Evolutionary conservation across 1,139 yeast genomes (phyloP).

Genomic region (Pichia cactophila): DNA sequence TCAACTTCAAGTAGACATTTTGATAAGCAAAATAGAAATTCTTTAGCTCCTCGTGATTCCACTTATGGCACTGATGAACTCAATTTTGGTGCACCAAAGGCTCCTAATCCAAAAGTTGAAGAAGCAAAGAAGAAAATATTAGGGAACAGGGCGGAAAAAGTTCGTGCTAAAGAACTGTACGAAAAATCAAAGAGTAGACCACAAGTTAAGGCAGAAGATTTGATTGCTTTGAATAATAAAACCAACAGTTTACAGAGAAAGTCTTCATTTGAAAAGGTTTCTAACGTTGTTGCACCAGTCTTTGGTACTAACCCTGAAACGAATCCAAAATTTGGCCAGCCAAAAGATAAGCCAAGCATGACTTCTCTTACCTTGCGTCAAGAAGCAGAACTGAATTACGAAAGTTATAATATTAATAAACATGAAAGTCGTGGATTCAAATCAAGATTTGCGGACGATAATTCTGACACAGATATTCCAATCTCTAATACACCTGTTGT

Average conservation of each 20-base stretch:
- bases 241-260: slow-evolving; percentile 17
- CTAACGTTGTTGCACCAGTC: slow-evolving; percentile 2
- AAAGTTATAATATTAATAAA: slow-evolving; percentile 9
- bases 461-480: slow-evolving; percentile 35
- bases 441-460: slow-evolving; percentile 54
- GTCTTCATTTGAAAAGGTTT: slow-evolving; percentile 47
- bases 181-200: slow-evolving; percentile 32
- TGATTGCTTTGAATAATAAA: slow-evolving; percentile 5
- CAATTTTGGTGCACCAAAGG: slow-evolving; percentile 7
- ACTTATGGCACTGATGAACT: neutral
- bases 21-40: slow-evolving; percentile 3
- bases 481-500: neutral
- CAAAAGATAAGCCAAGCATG: slow-evolving; percentile 11
- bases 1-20: neutral
- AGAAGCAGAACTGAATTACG: slow-evolving; percentile 7
- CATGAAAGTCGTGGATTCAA: slow-evolving; percentile 18
- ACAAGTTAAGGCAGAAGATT: slow-evolving; percentile 11
- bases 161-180: slow-evolving; percentile 33
- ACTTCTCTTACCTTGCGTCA: slow-evolving; percentile 21
- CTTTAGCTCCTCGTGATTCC: neutral
- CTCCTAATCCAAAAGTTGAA: slow-evolving; percentile 16
- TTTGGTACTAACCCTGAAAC: slow-evolving; percentile 19
- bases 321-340: neutral
- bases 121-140: slow-evolving; percentile 15
- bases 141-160: slow-evolving; percentile 26